Percentiles rank a stretch among this genome's conserved stretches.
Evolutionary conservation across 225 moss, liverwort and hornwort species (phyloP).

Genomic region (Asterella californica): DNA sequence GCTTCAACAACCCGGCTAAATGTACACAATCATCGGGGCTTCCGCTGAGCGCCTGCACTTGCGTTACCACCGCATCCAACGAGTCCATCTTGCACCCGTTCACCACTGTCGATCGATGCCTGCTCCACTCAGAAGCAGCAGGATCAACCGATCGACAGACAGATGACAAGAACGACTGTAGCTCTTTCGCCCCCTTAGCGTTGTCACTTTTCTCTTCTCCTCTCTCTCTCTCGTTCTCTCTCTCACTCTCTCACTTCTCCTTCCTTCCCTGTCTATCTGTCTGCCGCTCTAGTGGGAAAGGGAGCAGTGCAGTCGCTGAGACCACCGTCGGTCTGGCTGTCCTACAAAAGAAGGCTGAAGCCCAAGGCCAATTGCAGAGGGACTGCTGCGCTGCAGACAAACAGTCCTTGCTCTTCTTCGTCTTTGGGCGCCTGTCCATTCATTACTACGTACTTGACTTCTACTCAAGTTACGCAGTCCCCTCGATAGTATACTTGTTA

Average conservation of each 20-base stretch:
- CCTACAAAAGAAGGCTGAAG: no score
- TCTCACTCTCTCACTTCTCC: neutral
- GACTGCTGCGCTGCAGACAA: no score
- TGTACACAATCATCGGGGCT: constrained; percentile 81
- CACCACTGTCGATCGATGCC: neutral
- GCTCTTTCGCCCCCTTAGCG: neutral
- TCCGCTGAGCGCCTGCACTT: constrained; percentile 93
- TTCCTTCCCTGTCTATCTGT: neutral
- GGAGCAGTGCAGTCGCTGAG: no score
- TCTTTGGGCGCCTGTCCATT: no score
- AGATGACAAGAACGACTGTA: neutral
- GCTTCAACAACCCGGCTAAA: constrained; percentile 67
- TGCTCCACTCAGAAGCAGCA: neutral
- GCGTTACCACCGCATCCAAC: constrained; percentile 82
- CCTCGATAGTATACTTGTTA: no score
- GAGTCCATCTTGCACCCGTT: constrained; percentile 59
- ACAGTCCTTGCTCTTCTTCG: no score
- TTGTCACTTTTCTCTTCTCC: neutral
- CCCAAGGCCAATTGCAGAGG: no score
- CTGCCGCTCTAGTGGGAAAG: no score
- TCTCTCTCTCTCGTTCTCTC: neutral
- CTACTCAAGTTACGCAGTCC: no score
- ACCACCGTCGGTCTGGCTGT: no score
- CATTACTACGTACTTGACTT: no score
- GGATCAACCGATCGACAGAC: neutral